These are phyloP conservation scores for Boletus vinaceobasis DNA, from an alignment of 768 basidiomycete species.

Conservation along the genomic window DNA sequence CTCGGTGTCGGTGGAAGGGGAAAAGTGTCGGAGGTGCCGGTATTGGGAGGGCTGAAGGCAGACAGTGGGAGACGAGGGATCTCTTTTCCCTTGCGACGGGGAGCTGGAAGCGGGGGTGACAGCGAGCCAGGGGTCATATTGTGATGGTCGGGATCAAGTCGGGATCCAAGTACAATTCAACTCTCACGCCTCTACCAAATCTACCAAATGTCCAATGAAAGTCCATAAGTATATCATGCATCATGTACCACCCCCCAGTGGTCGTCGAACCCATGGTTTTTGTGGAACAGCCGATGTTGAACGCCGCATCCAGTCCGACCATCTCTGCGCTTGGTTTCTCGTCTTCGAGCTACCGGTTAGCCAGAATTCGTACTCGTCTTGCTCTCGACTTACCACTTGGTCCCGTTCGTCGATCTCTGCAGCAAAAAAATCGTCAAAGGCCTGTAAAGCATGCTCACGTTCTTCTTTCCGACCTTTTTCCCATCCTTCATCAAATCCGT, in stretches of 20 bases:
- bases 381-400: conserved; percentile 21
- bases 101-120: not conserved
- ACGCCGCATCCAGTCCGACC: conserved; percentile 30
- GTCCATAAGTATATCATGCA: not conserved
- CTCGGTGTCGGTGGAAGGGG: conserved; percentile 68
- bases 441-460: conserved; percentile 49
- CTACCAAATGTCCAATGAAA: not conserved
- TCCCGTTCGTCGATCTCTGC: conserved; percentile 38
- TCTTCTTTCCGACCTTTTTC: conserved; percentile 46
- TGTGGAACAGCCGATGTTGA: not conserved
- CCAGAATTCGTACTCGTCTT: not conserved
- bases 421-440: conserved; percentile 55
- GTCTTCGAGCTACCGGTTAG: conserved; percentile 20
- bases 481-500: conserved; percentile 35
- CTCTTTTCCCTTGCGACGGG: conserved; percentile 61
- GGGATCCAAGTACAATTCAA: not conserved
- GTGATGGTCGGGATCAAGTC: not conserved
- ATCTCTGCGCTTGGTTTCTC: conserved; percentile 20
- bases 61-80: conserved; percentile 73
- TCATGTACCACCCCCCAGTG: conserved; percentile 8
- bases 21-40: conserved; percentile 63
- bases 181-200: conserved; percentile 6
- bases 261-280: conserved; percentile 24
- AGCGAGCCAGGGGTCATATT: conserved; percentile 16
- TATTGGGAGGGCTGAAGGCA: conserved; percentile 70